Evolutionary conservation across 1,139 yeast genomes (phyloP), one percentile per base, ranked within the genome.

Genomic region (Geotrichum europaeum): DNA sequence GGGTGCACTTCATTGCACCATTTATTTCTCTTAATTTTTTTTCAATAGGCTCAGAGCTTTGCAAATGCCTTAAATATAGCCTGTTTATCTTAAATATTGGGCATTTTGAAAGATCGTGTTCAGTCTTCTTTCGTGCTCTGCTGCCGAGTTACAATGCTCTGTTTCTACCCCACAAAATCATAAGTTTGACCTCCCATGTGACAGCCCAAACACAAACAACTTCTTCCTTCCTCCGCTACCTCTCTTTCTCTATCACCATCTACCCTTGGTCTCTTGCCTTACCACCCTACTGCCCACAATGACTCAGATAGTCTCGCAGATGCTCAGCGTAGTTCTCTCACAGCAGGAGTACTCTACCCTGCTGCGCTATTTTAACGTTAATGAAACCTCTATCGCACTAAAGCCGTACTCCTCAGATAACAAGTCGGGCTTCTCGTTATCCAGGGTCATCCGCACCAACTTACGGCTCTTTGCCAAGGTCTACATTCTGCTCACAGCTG

Each of bases 381-480:
- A 32, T 10, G 25, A 22, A n/a, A 40, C 47, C 18, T 40, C 47
- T 18, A 40, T 40, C 47, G 10, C 47, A 7, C 47, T 40, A 40
- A 40, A 40, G 22, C 47, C 47, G 24, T 40, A 40, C 47, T 40
- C 47, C 13, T 40, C 47, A n/a, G 47, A 40, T 40, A 40, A n/a
- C 20, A n/a, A 40, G 18, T 40, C 47, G n/a, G 47, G 47, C 13
- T 40, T 40, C 47, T 40, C 51, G 18, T 13, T 22, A n/a, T 32
- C 45, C 18, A 54, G 45, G 30, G 51, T 66, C 36, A 58, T 68
- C 18, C 68, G 75, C 47, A 65, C 67, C 18, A 72, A 72, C 53
- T 58, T 68, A 34, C 66, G 76, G 51, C 66, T 73, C 49, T 70
- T 69, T 61, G 62, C 64, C 50, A 66, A 67, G 54, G 62, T 67